These are phyloP conservation scores for Glonium stellatum DNA, from an alignment of 495 filamentous ascomycete species.

Conservation along the genomic window DNA sequence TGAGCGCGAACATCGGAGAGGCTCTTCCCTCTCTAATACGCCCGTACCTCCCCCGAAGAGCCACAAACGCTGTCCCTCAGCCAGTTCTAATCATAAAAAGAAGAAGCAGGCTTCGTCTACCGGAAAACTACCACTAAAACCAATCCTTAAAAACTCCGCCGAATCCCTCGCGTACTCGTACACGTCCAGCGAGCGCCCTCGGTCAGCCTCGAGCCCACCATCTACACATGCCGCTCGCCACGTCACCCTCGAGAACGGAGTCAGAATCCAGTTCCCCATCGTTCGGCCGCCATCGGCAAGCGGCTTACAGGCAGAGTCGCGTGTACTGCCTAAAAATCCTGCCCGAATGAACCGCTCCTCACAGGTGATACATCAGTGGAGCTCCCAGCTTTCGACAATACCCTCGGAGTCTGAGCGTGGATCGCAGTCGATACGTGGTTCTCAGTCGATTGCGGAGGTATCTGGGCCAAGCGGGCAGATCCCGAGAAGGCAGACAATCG, in stretches of 20 bases:
- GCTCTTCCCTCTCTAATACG: constrained; percentile 16
- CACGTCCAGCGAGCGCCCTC: constrained; percentile 15
- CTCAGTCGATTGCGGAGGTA: constrained; percentile 15
- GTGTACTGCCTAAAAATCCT: constrained; percentile 24
- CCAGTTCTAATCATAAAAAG: constrained; percentile 15
- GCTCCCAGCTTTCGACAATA: constrained; percentile 37
- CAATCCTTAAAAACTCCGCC: constrained; percentile 24
- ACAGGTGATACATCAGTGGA: constrained; percentile 28
- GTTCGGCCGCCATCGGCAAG: constrained; percentile 29
- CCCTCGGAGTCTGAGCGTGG: constrained; percentile 33
- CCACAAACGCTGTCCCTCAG: constrained; percentile 19
- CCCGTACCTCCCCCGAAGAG: constrained; percentile 4
- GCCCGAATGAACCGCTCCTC: constrained; percentile 29
- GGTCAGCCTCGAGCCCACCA: constrained; percentile 25
- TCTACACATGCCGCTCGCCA: constrained; percentile 26
- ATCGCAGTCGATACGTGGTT: constrained; percentile 4
- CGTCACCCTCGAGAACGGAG: constrained; percentile 26
- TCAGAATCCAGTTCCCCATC: constrained; percentile 30
- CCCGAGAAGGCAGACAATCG: constrained; percentile 21
- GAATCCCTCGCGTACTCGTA: constrained; percentile 26
- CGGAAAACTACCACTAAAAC: constrained; percentile 22
- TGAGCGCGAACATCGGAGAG: constrained; percentile 11
- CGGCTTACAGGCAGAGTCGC: constrained; percentile 30
- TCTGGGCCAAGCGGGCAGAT: constrained; percentile 1
- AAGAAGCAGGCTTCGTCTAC: constrained; percentile 12